These are phyloP conservation scores for Gossypium sturtianum DNA, from an alignment of 345 rosid genomes.

Conservation along the genomic window DNA sequence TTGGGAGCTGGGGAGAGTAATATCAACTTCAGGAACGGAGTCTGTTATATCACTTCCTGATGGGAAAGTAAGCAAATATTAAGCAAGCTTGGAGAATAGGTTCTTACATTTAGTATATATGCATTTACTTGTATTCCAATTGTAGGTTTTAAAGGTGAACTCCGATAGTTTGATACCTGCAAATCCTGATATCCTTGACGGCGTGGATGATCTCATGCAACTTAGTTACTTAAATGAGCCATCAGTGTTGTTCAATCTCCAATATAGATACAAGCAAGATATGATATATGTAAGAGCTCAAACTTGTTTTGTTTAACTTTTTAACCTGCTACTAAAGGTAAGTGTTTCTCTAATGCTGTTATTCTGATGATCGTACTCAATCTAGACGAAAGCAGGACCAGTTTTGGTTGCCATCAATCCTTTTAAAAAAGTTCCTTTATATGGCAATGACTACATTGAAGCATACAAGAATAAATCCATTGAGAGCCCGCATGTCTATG, in stretches of 20 bases:
- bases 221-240: conserved; percentile 98
- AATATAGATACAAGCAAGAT: conserved; percentile 78
- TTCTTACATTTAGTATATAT: conserved; percentile 8
- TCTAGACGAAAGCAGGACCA: conserved; percentile 97
- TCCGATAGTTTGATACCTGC: conserved; percentile 75
- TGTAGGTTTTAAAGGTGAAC: conserved; percentile 58
- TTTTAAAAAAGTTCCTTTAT: conserved; percentile 81
- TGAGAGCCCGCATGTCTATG: conserved; percentile 29
- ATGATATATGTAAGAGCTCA: conserved; percentile 80
- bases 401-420: conserved; percentile 96
- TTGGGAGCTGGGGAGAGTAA: conserved; percentile 79
- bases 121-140: conserved; percentile 6
- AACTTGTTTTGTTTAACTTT: conserved; percentile 11
- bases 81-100: conserved; percentile 14
- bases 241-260: conserved; percentile 86
- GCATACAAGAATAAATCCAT: conserved; percentile 72
- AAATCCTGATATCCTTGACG: conserved; percentile 98
- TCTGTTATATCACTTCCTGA: conserved; percentile 62
- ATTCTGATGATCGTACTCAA: conserved; percentile 17
- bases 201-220: conserved; percentile 97
- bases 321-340: conserved; percentile 10
- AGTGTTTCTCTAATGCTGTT: conserved; percentile 11
- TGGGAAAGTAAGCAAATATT: conserved; percentile 61
- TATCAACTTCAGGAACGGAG: conserved; percentile 60
- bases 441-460: conserved; percentile 72